phyloP scores from a whole-genome alignment of 495 filamentous ascomycete genomes.

The Lophiotrema nucula region DNA sequence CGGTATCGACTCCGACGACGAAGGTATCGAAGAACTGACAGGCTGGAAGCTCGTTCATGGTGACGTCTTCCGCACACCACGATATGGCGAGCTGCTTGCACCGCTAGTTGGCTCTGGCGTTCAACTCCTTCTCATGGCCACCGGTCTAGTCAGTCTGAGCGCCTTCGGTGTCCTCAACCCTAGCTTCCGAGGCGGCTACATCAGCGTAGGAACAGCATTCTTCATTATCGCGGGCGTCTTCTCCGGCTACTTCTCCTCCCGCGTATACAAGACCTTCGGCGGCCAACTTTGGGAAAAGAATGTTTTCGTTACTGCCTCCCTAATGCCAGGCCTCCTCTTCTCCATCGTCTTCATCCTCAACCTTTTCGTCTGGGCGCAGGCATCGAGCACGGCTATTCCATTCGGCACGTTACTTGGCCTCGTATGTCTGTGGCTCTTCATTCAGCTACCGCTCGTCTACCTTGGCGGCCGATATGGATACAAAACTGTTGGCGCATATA shows the following conservation, averaged over 20 bases:
- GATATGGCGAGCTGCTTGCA: conserved; percentile 73
- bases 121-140: conserved; percentile 84
- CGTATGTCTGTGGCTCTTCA: conserved; percentile 78
- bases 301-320: conserved; percentile 74
- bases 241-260: conserved; percentile 87
- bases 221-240: conserved; percentile 87
- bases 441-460: conserved; percentile 88
- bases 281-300: conserved; percentile 79
- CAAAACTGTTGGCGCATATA: conserved; percentile 65
- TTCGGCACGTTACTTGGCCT: conserved; percentile 81
- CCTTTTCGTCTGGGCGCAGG: conserved; percentile 91
- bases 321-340: conserved; percentile 84
- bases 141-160: conserved; percentile 74
- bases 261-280: conserved; percentile 84
- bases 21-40: conserved; percentile 76
- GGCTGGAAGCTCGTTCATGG: conserved; percentile 95
- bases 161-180: conserved; percentile 85
- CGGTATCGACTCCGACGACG: conserved; percentile 71
- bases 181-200: conserved; percentile 87
- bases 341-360: conserved; percentile 79
- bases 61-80: conserved; percentile 84
- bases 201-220: conserved; percentile 81
- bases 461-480: conserved; percentile 80
- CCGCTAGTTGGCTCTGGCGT: conserved; percentile 86
- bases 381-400: conserved; percentile 85